A percentile compares a stretch with the other conserved stretches of the same genome.
phyloP scores from a whole-genome alignment of 2,329 filamentous ascomycete species.

The Talaromyces sp. region DNA sequence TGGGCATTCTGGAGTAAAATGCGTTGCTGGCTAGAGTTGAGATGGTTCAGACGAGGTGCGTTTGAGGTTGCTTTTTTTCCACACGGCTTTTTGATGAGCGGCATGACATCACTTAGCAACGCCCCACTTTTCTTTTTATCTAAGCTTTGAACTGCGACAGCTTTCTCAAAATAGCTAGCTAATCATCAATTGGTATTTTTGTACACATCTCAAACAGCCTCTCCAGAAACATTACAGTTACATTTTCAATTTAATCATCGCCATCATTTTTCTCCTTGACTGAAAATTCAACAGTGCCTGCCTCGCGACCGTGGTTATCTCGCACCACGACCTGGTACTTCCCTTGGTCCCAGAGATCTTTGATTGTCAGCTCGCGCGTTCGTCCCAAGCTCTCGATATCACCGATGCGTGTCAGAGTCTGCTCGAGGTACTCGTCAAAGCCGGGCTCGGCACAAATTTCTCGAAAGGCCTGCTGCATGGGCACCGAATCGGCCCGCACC shows the following conservation, averaged over 20 bases:
- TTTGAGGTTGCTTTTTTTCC: not conserved
- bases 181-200: not conserved
- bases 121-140: not conserved
- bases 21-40: not conserved
- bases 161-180: not conserved
- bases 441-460: constrained; percentile 71
- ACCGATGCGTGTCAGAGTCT: constrained; percentile 76
- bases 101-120: not conserved
- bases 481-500: constrained; percentile 88
- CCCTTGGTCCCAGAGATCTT: constrained; percentile 82
- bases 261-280: constrained; percentile 35
- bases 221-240: not conserved
- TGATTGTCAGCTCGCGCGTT: constrained; percentile 91
- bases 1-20: not conserved
- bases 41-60: not conserved
- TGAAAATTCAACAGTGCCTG: constrained; percentile 44
- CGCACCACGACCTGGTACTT: constrained; percentile 63
- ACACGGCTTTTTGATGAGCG: not conserved
- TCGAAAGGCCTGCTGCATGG: constrained; percentile 89
- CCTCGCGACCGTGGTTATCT: constrained; percentile 43
- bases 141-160: not conserved
- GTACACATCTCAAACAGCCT: not conserved
- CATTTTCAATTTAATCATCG: constrained; percentile 18
- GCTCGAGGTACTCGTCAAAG: constrained; percentile 77
- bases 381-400: constrained; percentile 90